Base-by-base conservation (phyloP, 805 yeast genomes). In the Schwanniomyces sp. region DNA sequence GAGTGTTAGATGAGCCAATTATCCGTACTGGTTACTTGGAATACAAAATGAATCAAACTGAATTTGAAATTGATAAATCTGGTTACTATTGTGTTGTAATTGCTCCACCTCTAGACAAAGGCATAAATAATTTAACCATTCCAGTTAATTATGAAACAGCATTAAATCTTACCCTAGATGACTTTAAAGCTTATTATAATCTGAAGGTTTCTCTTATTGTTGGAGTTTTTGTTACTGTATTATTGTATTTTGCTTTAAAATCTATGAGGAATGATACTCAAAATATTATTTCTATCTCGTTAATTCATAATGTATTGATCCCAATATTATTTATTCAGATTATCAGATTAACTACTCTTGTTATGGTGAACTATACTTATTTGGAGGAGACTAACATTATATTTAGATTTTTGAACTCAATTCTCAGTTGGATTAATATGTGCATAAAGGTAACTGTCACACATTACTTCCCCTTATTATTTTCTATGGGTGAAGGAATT, bases 401-500 rank as follows among this genome's bases (percentile, higher is more conserved):
- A 12, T 26, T 54, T n/a, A 32, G 26, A 12, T 62, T 61, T 50
- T 49, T 29, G 18, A 17, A 25, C 4, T 45, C 53, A 52, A 7
- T 49, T 36, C 10, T 6, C 5, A 11, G 14, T 9, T 27, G 46
- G 29, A 58, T 48, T 38, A 25, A 9, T 5, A 24, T 46, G 24
- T 21, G 24, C 24, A 21, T 21, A 4, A 21, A 21, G 24, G 24
- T 21, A 21, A 21, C 24, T 12, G 34, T 47, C 7, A 12, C 46
- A 12, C 41, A 50, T 10, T 58, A 48, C 41, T 46, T 56, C 40
- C 36, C 57, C 11, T 56, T 66, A 34, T 37, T 64, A 34, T 63
- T 67, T 44, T 51, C 67, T 28, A 66, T 67, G 72, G 73, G 73
- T 1, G 65, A 62, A 42, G 73, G 73, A 2, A 67, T 66, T 5